Conservation (phyloP, 177 flowering plant species). For the Telopea speciosissima region DNA sequence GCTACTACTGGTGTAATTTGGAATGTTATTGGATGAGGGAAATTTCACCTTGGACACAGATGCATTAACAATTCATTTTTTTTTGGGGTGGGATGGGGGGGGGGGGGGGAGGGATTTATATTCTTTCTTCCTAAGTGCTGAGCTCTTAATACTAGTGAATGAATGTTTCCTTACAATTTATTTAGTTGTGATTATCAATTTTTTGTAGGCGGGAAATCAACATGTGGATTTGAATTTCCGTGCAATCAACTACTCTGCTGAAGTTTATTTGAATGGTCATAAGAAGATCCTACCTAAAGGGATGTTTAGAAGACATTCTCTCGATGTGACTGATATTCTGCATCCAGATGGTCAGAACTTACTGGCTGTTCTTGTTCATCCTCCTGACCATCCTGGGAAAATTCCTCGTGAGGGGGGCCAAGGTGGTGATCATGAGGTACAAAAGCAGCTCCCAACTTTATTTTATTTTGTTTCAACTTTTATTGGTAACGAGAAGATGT, state of each 20-base stretch:
- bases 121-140: background rate
- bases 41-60: background rate
- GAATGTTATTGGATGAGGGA: background rate
- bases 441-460: background rate
- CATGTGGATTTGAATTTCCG: conserved; percentile 85
- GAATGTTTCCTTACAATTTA: background rate
- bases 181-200: background rate
- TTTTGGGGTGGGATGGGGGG: too few species aligned
- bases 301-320: conserved; percentile 89
- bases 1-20: background rate
- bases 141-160: background rate
- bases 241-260: conserved; percentile 90
- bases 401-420: conserved; percentile 94
- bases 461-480: background rate
- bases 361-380: conserved; percentile 85
- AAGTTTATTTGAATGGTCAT: conserved; percentile 90
- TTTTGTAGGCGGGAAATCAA: conserved; percentile 59
- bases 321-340: conserved; percentile 74
- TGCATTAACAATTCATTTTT: background rate
- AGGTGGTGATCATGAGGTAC: conserved; percentile 99
- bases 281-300: conserved; percentile 73
- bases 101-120: too few species aligned
- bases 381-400: conserved; percentile 88
- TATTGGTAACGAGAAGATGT: background rate
- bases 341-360: conserved; percentile 71